Evolutionary conservation across 2,329 filamentous ascomycete species (phyloP).

Genomic region (Ophiostoma perfectum): DNA sequence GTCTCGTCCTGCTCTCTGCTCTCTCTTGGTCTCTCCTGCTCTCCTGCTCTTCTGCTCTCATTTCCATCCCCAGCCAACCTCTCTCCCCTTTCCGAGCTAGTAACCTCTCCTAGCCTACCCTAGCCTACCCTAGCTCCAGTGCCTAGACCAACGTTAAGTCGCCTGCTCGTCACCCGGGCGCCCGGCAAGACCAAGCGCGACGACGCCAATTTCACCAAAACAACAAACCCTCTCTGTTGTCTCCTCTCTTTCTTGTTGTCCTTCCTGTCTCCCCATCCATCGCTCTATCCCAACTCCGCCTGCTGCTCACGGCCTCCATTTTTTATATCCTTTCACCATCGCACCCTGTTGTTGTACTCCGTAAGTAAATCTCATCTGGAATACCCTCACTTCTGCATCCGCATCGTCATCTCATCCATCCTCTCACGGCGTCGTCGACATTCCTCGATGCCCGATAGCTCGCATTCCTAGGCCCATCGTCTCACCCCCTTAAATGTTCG

Average conservation of each 20-base stretch:
- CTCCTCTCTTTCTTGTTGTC: constrained; percentile 10
- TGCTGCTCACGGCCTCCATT: constrained; percentile 20
- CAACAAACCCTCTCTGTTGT: constrained; percentile 26
- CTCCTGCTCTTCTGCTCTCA: not conserved
- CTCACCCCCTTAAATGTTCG: constrained; percentile 1
- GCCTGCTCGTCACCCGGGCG: constrained; percentile 25
- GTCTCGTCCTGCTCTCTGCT: not conserved
- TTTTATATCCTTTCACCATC: constrained; percentile 22
- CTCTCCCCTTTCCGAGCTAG: constrained; percentile 8
- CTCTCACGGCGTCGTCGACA: not conserved
- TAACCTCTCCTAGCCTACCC: not conserved
- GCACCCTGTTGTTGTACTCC: constrained; percentile 18
- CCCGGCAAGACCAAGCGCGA: constrained; percentile 24
- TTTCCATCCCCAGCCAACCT: constrained; percentile 17
- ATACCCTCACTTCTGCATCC: not conserved
- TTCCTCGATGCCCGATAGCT: constrained; percentile 15
- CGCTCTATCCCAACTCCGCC: constrained; percentile 17
- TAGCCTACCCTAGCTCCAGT: constrained; percentile 12
- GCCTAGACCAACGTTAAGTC: not conserved
- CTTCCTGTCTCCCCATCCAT: constrained; percentile 14
- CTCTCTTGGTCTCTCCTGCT: constrained; percentile 7
- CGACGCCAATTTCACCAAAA: constrained; percentile 22
- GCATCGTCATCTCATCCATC: not conserved
- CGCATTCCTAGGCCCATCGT: constrained; percentile 11
- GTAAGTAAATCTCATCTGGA: constrained; percentile 18